These are phyloP conservation scores for Zymoseptoria pseudotritici DNA, from an alignment of 2,329 filamentous ascomycete species.

Conservation along the genomic window DNA sequence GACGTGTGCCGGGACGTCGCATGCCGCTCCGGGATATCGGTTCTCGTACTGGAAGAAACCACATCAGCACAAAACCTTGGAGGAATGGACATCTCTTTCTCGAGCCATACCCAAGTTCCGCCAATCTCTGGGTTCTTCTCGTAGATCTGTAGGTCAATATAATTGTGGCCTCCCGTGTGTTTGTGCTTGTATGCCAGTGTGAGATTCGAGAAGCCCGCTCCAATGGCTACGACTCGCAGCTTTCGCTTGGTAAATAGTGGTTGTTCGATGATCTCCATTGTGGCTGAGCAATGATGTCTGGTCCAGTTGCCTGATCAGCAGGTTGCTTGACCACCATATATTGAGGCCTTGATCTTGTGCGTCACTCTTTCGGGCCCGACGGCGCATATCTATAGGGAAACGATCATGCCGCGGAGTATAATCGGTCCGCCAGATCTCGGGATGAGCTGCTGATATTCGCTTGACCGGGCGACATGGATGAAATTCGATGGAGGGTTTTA, in stretches of 20 bases:
- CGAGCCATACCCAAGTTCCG: conserved; percentile 7
- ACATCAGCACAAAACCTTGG: not conserved
- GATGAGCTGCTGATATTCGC: not conserved
- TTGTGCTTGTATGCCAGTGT: conserved; percentile 9
- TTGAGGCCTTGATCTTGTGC: not conserved
- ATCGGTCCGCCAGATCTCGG: not conserved
- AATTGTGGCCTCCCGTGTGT: conserved; percentile 2
- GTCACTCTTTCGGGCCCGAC: not conserved
- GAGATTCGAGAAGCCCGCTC: conserved; percentile 9
- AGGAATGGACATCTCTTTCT: not conserved
- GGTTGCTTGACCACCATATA: not conserved
- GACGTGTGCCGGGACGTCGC: conserved; percentile 14
- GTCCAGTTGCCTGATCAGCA: not conserved
- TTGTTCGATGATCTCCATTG: conserved; percentile 5
- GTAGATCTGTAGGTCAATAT: conserved; percentile 3
- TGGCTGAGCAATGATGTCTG: not conserved
- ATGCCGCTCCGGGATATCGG: conserved; percentile 10
- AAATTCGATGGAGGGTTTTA: no score
- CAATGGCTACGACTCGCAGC: conserved; percentile 7
- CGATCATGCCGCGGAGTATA: not conserved
- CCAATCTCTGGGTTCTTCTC: conserved; percentile 14
- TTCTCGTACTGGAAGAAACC: conserved; percentile 5
- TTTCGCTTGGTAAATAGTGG: conserved; percentile 7
- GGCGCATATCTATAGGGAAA: not conserved
- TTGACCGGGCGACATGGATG: not conserved